Base-by-base conservation (phyloP, 2,329 filamentous ascomycete genomes). In the Sphaceloma murrayae region DNA sequence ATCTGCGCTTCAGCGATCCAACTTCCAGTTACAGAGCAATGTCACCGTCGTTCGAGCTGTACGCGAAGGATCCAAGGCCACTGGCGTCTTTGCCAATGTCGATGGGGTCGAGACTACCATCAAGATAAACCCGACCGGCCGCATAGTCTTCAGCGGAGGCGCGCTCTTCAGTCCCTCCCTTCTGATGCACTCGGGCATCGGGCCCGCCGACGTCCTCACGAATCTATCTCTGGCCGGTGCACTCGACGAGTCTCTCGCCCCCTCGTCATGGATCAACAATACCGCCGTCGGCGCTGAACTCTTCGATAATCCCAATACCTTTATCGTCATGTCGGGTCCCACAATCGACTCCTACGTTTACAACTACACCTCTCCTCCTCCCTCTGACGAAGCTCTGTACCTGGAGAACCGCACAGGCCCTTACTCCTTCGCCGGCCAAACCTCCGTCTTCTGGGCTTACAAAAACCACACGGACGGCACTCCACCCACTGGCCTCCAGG, bases 381-480 rank as follows among this genome's bases (percentile, higher is more conserved):
- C 34, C 10, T 31, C 22, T 2, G 47, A 48, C 18, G 43, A 29
- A 2, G 22, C 32, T 18, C 31, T 39, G 19, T 48, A 46, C 27
- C 47, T 48, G 2, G 39, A 38, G 13, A 24, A 24, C 14, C 47
- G 47, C 26, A 38, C 38, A 8, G 47, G 47, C 2, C 34, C 34
- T 3, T 38, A 38, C 34, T 38, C 34, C 17, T 38, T 38, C 34
- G 74, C 70, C 1, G 69, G 67, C 4, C 67, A 74, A 48, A 73
- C 70, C 0, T 66, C 67, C 5, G 68, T 66, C 0, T 75, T 76
- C 60, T 76, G 72, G 72, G 61, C 65, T 2, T 70, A 66, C 0
- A 61, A 73, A 16, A 73, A 76, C 50, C 72, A 72, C 5, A 75
- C 72, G 0, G 68, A 75, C 45, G 69, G 69, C 55, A 66, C 67